These are phyloP conservation scores for Pneumocystis canis DNA, from an alignment of 1,139 yeast genomes.

Conservation along the genomic window DNA sequence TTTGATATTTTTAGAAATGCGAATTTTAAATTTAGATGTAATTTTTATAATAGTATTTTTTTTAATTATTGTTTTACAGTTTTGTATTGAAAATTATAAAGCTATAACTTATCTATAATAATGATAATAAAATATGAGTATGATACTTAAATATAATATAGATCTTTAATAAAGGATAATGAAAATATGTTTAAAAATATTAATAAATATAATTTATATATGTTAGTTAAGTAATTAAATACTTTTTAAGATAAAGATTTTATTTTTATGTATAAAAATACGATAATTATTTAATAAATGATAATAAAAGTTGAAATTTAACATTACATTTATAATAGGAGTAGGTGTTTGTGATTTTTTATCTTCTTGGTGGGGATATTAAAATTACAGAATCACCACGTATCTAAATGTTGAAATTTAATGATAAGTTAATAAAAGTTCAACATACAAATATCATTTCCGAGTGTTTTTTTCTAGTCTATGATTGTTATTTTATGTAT, in stretches of 20 bases:
- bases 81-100: too few species aligned
- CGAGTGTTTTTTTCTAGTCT: constrained; percentile 45
- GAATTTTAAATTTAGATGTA: too few species aligned
- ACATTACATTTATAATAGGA: not conserved
- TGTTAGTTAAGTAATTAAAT: too few species aligned
- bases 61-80: too few species aligned
- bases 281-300: not conserved
- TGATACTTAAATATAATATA: not conserved
- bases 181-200: not conserved
- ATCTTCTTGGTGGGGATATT: constrained; percentile 6
- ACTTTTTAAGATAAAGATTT: too few species aligned
- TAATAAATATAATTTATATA: not conserved
- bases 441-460: constrained; percentile 95
- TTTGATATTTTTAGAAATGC: too few species aligned
- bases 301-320: not conserved
- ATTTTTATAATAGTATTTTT: too few species aligned
- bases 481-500: constrained; percentile 10
- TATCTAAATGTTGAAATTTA: not conserved
- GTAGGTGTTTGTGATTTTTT: not conserved
- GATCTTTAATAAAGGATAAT: not conserved
- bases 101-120: not conserved
- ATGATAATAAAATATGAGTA: not conserved
- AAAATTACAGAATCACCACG: constrained; percentile 9
- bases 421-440: not conserved
- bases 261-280: too few species aligned